These are phyloP conservation scores for Cutaneotrichosporon sp. DNA, from an alignment of 1,284 basidiomycete species.

Conservation along the genomic window DNA sequence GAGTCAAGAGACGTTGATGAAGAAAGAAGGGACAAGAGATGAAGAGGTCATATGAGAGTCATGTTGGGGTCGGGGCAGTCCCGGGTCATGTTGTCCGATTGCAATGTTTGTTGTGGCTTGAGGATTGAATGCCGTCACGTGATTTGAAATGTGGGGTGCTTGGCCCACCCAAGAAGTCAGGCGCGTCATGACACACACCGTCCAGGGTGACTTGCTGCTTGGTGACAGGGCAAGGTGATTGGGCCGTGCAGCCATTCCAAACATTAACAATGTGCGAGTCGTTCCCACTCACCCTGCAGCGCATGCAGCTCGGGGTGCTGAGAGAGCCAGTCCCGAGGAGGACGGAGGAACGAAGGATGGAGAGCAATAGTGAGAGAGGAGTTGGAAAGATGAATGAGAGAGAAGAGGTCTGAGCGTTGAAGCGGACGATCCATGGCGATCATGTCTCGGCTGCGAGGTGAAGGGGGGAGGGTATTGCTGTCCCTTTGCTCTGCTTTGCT, in stretches of 20 bases:
- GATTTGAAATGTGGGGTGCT: not conserved
- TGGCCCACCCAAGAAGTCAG: not conserved
- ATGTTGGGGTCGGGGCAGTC: slow-evolving; percentile 2
- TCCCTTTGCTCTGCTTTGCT: too few species aligned
- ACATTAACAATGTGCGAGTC: not conserved
- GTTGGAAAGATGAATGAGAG: too few species aligned
- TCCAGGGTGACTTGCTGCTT: not conserved
- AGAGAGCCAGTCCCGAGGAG: too few species aligned
- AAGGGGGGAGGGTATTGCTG: too few species aligned
- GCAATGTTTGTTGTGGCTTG: slow-evolving; percentile 10
- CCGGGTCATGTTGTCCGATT: not conserved
- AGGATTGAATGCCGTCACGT: slow-evolving; percentile 1
- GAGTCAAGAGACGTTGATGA: not conserved
- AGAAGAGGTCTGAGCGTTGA: too few species aligned
- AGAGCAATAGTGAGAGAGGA: too few species aligned
- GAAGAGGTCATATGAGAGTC: too few species aligned
- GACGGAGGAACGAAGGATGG: too few species aligned
- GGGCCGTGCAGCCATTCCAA: not conserved
- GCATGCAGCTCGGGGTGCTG: not conserved
- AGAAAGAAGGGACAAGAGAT: not conserved
- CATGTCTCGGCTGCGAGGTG: too few species aligned
- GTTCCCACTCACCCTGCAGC: not conserved
- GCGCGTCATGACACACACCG: not conserved
- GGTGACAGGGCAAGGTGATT: not conserved
- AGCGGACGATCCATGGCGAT: too few species aligned